Evolutionary conservation across 257 asterid genomes (phyloP).

Genomic region (Scutellaria baicalensis): DNA sequence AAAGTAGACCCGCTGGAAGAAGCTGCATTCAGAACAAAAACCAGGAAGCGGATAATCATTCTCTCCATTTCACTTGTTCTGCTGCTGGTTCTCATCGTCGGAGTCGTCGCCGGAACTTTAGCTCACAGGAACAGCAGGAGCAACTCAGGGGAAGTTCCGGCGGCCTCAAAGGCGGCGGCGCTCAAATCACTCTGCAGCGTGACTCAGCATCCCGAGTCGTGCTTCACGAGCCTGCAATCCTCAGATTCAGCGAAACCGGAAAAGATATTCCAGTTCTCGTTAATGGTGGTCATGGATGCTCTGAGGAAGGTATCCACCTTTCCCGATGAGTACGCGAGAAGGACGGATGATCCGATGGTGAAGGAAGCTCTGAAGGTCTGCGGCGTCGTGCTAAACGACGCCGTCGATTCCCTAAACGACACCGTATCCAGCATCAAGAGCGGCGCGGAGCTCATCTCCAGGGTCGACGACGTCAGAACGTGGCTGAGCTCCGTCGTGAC

Average conservation of each 20-base stretch:
- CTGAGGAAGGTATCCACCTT: slow-evolving; percentile 24
- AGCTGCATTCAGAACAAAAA: slow-evolving; percentile 49
- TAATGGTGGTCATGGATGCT: slow-evolving; percentile 34
- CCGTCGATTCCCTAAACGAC: slow-evolving; percentile 51
- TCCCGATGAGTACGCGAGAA: slow-evolving; percentile 29
- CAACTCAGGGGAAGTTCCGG: background rate
- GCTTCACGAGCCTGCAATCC: slow-evolving; percentile 31
- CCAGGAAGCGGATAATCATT: slow-evolving; percentile 49
- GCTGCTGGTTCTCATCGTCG: slow-evolving; percentile 34
- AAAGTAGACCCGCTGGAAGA: slow-evolving; percentile 61
- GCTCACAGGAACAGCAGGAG: slow-evolving; percentile 24
- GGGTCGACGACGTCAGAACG: slow-evolving; percentile 40
- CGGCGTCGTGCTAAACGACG: slow-evolving; percentile 44
- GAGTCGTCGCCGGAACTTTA: slow-evolving; percentile 52
- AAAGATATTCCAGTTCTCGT: slow-evolving; percentile 43
- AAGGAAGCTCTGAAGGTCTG: slow-evolving; percentile 54
- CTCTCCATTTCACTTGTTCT: slow-evolving; percentile 36
- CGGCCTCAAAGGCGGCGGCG: slow-evolving; percentile 28
- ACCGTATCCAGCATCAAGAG: slow-evolving; percentile 24
- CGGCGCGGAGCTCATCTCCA: slow-evolving; percentile 17
- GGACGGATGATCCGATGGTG: slow-evolving; percentile 17
- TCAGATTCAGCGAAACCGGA: slow-evolving; percentile 49
- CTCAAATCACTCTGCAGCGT: slow-evolving; percentile 56
- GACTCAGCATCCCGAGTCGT: slow-evolving; percentile 44
- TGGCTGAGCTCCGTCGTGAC: slow-evolving; percentile 75